Conservation (phyloP, 495 filamentous ascomycete species). For the Penicillium odoratum region DNA sequence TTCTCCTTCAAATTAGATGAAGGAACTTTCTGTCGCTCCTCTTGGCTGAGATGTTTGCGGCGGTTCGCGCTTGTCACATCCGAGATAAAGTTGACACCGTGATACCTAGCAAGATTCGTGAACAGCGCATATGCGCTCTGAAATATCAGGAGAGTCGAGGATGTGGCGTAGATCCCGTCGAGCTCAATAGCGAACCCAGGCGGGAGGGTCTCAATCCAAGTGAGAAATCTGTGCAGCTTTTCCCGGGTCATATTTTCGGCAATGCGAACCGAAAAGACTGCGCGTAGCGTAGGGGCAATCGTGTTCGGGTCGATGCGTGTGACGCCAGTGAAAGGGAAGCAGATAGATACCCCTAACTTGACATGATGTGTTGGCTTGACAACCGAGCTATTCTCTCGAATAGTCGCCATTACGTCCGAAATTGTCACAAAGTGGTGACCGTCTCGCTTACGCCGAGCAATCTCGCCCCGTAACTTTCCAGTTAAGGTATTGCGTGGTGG, state of each 20-base stretch:
- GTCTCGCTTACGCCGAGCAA: slow-evolving; percentile 13
- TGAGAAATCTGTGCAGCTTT: slow-evolving; percentile 11
- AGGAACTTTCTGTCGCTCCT: slow-evolving; percentile 10
- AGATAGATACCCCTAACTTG: slow-evolving; percentile 14
- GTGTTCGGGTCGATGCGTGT: slow-evolving; percentile 6
- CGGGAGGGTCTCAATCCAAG: slow-evolving; percentile 17
- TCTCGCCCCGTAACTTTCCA: slow-evolving; percentile 16
- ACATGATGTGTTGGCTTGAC: slow-evolving; percentile 13
- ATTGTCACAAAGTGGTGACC: slow-evolving; percentile 15
- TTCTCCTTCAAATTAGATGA: slow-evolving; percentile 12
- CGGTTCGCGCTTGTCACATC: slow-evolving; percentile 13
- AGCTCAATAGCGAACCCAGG: slow-evolving; percentile 8
- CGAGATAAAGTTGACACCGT: slow-evolving; percentile 12
- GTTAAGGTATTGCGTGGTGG: slow-evolving; percentile 18
- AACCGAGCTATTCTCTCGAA: slow-evolving; percentile 11
- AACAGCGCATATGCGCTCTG: slow-evolving; percentile 13
- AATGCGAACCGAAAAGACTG: slow-evolving; percentile 19
- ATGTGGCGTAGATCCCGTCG: slow-evolving; percentile 10
- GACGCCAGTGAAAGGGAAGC: slow-evolving; percentile 12
- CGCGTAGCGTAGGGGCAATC: slow-evolving; percentile 14
- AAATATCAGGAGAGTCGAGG: slow-evolving; percentile 14
- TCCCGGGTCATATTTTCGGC: slow-evolving; percentile 13
- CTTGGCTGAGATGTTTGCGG: slow-evolving; percentile 10
- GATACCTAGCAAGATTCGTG: slow-evolving; percentile 12
- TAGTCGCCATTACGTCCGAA: slow-evolving; percentile 13